Evolutionary conservation across 2,329 filamentous ascomycete genomes (phyloP), one percentile per base, ranked within the genome.

Genomic region (Trichoderma aggressivum): DNA sequence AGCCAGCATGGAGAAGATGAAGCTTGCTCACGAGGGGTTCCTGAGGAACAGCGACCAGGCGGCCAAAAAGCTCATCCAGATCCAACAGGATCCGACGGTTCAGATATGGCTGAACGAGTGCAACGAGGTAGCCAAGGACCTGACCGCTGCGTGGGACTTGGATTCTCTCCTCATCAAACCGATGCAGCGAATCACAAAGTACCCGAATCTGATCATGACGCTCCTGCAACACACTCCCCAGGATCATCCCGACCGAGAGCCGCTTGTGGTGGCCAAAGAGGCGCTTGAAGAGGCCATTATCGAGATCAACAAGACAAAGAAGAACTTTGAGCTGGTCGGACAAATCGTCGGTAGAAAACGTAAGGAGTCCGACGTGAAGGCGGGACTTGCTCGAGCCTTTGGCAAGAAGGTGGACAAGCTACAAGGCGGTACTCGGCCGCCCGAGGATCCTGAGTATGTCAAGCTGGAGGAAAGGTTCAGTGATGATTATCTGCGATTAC

Each of bases 161-260:
- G 94, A 98, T 80, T 97, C 96, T 0, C 85, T 99, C n/a, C 87
- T 99, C 24, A 95, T 99, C 78, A 99, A 99, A 81, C 96, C 96
- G 2, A 94, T 97, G 80, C 96, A 99, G 81, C 90, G 96, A 61
- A 91, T 98, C 73, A 91, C 95, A 39, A 98, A 98, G 78, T 99
- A 98, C 78, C 94, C 94, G 4, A 90, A 97, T 59, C 85, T 99
- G 53, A 88, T 99, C 58, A 89, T 90, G 39, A 90, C 94, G 70
- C 85, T 99, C 12, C 85, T 97, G 28, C 90, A 94, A 73, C 88
- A 91, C 70, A 98, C 95, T 0, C 91, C 93, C 0, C 81, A 86
- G 11, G 91, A 94, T 73, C 96, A 99, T 78, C 94, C 95, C 0
- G 96, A 99, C 80, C 88, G 91, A 72, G 84, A 86, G 30, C 84